Evolutionary conservation across 2,329 filamentous ascomycete species (phyloP).

Genomic region (Gaeumannomyces sp.): DNA sequence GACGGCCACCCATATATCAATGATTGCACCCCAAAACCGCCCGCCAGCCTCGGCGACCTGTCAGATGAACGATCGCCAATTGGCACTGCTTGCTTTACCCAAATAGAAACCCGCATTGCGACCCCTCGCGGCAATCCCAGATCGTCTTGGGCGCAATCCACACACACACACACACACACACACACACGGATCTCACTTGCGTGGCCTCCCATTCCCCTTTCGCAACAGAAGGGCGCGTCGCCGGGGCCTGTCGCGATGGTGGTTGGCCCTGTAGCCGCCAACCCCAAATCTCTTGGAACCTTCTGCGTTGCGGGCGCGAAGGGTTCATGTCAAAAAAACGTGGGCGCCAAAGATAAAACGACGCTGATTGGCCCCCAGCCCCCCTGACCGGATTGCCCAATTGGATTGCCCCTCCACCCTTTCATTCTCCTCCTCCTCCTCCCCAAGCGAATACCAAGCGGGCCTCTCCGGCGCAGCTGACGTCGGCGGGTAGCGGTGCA

Average conservation of each 20-base stretch:
- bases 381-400: background rate
- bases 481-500: background rate
- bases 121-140: background rate
- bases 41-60: too few species aligned
- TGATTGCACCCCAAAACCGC: too few species aligned
- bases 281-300: background rate
- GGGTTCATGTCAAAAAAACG: background rate
- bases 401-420: background rate
- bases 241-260: background rate
- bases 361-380: background rate
- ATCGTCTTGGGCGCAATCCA: too few species aligned
- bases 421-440: too few species aligned
- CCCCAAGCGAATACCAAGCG: too few species aligned
- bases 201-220: background rate
- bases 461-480: background rate
- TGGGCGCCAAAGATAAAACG: background rate
- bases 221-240: background rate
- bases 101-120: background rate
- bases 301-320: background rate
- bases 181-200: background rate
- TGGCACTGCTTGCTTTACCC: background rate
- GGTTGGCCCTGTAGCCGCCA: background rate
- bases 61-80: background rate
- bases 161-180: background rate
- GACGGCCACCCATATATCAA: too few species aligned